Base-by-base conservation (phyloP, 2,329 filamentous ascomycete species). In the Apiospora koreana region DNA sequence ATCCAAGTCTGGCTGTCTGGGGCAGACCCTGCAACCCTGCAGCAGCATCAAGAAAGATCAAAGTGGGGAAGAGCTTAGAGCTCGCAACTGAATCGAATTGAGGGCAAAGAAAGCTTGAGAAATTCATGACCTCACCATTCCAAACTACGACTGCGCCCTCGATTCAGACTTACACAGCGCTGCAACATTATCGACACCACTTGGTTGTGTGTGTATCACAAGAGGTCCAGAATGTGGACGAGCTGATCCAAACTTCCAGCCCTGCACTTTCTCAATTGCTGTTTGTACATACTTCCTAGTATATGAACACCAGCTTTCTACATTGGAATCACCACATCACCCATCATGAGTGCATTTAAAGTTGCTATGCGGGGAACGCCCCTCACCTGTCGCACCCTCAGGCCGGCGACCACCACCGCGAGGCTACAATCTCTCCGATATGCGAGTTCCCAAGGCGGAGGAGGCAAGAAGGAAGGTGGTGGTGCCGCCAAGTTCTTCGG, bases 371-470 rank as follows among this genome's bases (percentile, higher is more conserved):
- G 75, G 71, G 75, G 72, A 58, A 67, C 73, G 2, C 71, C 72
- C 35, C 66, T 73, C 35, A 48, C 72, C 66, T 74, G 68, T 14
- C 75, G 74, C 23, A 67, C 73, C 6, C 18, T 74, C 8, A 70
- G 62, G 16, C 65, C 68, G 7, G 16, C 42, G 12, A 45, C 38
- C 71, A 66, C 64, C 23, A 43, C 38, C 43, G n/a, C 21, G 25
- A 42, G 58, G 50, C 71, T 69, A 6, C 76, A 75, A 71, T 74
- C 71, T 45, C 43, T 72, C 23, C 74, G 77, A 70, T 74, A 72
- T 68, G 69, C 70, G 43, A 74, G 73, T 42, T 75, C 77, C 9
- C 71, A 74, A 25, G 62, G 38, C 14, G 9, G 38, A 3, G 70
- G 45, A 25, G 46, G 65, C 16, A 71, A 68, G 23, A 67, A 73